Conservation (phyloP, 2,329 filamentous ascomycete species). For the Tolypocladium capitatum region DNA sequence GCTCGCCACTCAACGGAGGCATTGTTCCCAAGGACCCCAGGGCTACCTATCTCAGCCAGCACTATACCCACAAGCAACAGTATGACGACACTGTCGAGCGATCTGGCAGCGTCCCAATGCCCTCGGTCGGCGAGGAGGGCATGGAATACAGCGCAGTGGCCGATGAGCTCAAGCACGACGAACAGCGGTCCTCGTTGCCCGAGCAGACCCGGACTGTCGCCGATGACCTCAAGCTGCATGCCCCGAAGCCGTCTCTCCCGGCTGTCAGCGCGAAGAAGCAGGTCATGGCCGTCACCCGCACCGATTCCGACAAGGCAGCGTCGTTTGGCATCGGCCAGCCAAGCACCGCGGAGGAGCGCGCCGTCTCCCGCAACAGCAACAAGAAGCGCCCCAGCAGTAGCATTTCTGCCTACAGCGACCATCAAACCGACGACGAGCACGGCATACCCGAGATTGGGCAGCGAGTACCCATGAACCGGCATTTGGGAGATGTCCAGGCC, state of each 20-base stretch:
- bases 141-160: constrained; percentile 61
- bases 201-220: constrained; percentile 67
- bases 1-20: constrained; percentile 71
- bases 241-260: constrained; percentile 77
- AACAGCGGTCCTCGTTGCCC: constrained; percentile 33
- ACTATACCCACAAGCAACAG: constrained; percentile 17
- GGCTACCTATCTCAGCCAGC: constrained; percentile 20
- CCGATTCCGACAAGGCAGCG: constrained; percentile 76
- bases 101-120: constrained; percentile 66
- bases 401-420: constrained; percentile 36
- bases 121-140: constrained; percentile 80
- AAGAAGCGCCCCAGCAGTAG: constrained; percentile 53
- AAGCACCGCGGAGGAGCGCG: constrained; percentile 37
- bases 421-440: constrained; percentile 57
- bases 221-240: constrained; percentile 73
- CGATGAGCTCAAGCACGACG: constrained; percentile 23
- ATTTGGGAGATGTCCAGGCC: constrained; percentile 91
- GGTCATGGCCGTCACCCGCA: constrained; percentile 74
- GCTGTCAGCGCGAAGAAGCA: constrained; percentile 69
- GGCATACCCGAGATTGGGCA: constrained; percentile 88
- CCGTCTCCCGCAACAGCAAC: constrained; percentile 34
- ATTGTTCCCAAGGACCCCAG: constrained; percentile 35
- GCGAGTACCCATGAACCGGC: constrained; percentile 84
- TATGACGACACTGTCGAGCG: constrained; percentile 38
- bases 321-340: constrained; percentile 70